Percentiles rank a stretch among this genome's conserved stretches.
phyloP scores from a whole-genome alignment of 768 basidiomycete genomes.

The Collybiopsis luxurians region DNA sequence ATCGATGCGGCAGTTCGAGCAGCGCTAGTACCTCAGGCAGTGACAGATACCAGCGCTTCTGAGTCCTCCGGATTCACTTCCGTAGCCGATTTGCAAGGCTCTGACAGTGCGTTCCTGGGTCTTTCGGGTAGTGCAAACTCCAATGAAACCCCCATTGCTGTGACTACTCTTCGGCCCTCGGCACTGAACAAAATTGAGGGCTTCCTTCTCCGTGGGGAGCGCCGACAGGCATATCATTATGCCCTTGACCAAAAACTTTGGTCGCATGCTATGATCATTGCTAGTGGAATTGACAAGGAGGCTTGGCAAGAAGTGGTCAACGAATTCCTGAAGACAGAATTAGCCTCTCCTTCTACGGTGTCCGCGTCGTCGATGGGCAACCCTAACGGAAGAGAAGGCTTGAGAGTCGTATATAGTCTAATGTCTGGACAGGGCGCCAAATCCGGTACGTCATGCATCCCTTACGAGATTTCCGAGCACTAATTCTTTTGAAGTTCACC shows the following conservation, averaged over 20 bases:
- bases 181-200: conserved; percentile 76
- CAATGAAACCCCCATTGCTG: conserved; percentile 54
- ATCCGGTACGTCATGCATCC: conserved; percentile 50
- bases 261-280: conserved; percentile 95
- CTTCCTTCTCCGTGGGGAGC: conserved; percentile 80
- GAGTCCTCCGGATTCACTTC: conserved; percentile 27
- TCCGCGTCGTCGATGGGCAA: conserved; percentile 18
- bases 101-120: conserved; percentile 13
- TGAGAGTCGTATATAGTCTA: conserved; percentile 79
- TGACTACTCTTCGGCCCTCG: conserved; percentile 57
- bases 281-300: conserved; percentile 90
- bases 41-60: conserved; percentile 20
- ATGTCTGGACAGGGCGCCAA: conserved; percentile 81
- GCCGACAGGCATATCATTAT: conserved; percentile 81
- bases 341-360: conserved; percentile 35
- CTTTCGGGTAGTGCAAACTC: conserved; percentile 15
- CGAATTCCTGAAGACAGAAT: conserved; percentile 80
- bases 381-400: conserved; percentile 60
- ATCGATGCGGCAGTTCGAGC: conserved; percentile 73
- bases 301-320: conserved; percentile 89
- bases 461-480: conserved; percentile 4
- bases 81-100: conserved; percentile 27
- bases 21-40: conserved; percentile 64
- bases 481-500: conserved; percentile 53
- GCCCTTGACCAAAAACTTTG: conserved; percentile 88